phyloP scores from a whole-genome alignment of 345 rosid species.

The Gossypium thurberi region DNA sequence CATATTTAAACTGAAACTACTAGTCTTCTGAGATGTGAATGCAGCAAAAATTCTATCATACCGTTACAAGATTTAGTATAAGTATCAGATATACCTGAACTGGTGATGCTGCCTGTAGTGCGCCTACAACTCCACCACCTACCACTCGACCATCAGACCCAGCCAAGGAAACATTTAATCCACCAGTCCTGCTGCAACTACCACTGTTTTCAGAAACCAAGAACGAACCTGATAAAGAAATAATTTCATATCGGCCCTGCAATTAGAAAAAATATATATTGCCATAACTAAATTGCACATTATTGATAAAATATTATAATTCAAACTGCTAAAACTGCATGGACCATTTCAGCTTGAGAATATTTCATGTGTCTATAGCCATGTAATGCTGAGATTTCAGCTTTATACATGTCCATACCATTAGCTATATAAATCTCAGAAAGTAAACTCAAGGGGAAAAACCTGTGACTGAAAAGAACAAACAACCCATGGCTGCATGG shows the following conservation, averaged over 20 bases:
- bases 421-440: neutral
- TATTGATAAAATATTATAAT: neutral
- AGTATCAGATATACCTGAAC: conserved; percentile 54
- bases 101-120: conserved; percentile 64
- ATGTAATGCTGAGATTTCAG: neutral
- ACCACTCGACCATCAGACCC: conserved; percentile 67
- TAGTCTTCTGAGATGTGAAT: neutral
- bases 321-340: neutral
- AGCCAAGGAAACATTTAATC: conserved; percentile 66
- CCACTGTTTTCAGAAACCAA: conserved; percentile 49
- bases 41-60: neutral
- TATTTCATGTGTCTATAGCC: neutral
- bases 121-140: conserved; percentile 81
- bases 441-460: neutral
- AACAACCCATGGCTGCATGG: neutral
- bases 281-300: conserved; percentile 4
- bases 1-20: neutral
- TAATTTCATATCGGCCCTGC: conserved; percentile 83
- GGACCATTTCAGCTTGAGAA: neutral
- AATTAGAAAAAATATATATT: conserved; percentile 14
- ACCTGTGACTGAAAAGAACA: neutral
- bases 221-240: conserved; percentile 73
- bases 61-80: neutral
- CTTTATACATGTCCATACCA: neutral
- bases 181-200: conserved; percentile 33